Base-by-base conservation (phyloP, 2,329 filamentous ascomycete species). In the Xylariaceae sp. region DNA sequence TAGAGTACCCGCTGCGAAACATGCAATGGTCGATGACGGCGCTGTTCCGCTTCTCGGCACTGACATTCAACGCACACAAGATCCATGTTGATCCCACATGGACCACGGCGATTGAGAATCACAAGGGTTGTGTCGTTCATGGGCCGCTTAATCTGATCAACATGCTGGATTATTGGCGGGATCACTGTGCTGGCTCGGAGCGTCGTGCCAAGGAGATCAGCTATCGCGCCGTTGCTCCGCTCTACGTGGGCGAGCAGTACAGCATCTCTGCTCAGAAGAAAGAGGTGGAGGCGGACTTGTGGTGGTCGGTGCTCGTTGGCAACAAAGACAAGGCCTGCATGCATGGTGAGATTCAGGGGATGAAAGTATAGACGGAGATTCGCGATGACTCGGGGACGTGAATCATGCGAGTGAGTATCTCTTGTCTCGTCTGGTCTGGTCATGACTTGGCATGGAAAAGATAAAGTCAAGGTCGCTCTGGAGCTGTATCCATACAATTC, bases 41-140 rank as follows among this genome's bases (percentile, higher is more conserved):
- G 1, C 80, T 96, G 1, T 95, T 94, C 74, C 84, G 89, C 15
- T 96, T 92, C 77, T 92, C 88, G 0, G 90, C 90, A 0, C 76
- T 96, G 47, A 95, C 90, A 0, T 92, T 92, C 77, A 96, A 96
- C 70, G 89, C 85, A 0, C 92, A 96, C 73, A 86, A 85, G 65
- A 95, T 96, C 57, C 92, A 96, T 72, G 87, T 93, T 66, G 89
- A 92, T 68, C 80, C 82, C 23, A 69, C 78, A 10, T 93, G 89
- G 77, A 83, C 84, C 11, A 77, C 77, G 4, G 75, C 79, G 4
- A 77, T 88, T 6, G 88, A 94, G 72, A 85, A 86, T 0, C 89
- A 94, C 67, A 81, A 82, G 0, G 82, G 85, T 13, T 73, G 88
- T 4, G 82, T 96, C 9, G 89, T 96, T 35, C 92, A 96, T 66